Conservation (phyloP, 306 rosid genomes). For the Gleditsia sinensis region DNA sequence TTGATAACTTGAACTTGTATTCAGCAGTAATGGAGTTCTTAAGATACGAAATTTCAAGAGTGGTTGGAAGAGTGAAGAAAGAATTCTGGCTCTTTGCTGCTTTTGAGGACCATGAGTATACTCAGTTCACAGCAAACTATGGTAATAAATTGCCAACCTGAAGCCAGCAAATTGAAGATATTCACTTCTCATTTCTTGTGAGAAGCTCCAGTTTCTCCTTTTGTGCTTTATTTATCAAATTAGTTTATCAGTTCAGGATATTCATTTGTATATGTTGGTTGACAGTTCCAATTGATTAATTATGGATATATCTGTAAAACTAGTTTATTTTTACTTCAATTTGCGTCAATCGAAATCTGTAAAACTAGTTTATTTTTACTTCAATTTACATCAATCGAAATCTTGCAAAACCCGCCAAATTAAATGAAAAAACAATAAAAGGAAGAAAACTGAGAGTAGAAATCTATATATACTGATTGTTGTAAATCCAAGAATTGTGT, state of each 20-base stretch:
- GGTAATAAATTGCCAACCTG: constrained; percentile 56
- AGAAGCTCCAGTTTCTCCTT: constrained; percentile 39
- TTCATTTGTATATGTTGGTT: constrained; percentile 32
- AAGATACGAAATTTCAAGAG: constrained; percentile 44
- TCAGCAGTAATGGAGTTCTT: constrained; percentile 48
- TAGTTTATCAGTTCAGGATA: constrained; percentile 2
- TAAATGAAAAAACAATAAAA: no score
- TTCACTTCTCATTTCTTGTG: constrained; percentile 70
- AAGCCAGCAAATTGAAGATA: constrained; percentile 26
- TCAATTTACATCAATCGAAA: neutral
- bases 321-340: neutral
- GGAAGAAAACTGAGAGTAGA: no score
- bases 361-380: neutral
- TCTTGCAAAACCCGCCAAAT: no score
- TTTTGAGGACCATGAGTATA: constrained; percentile 31
- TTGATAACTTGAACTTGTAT: constrained; percentile 49
- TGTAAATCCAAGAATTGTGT: no score
- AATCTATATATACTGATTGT: no score
- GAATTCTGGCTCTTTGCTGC: constrained; percentile 51
- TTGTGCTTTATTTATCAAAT: constrained; percentile 1
- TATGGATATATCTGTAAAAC: neutral
- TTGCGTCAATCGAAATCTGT: neutral
- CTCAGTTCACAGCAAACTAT: constrained; percentile 22
- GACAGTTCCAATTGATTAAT: neutral
- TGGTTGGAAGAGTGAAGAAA: constrained; percentile 48